Evolutionary conservation across 23 red algal species (phyloP), one percentile per base, ranked within the genome.

Genomic region (Agarophyton chilense): DNA sequence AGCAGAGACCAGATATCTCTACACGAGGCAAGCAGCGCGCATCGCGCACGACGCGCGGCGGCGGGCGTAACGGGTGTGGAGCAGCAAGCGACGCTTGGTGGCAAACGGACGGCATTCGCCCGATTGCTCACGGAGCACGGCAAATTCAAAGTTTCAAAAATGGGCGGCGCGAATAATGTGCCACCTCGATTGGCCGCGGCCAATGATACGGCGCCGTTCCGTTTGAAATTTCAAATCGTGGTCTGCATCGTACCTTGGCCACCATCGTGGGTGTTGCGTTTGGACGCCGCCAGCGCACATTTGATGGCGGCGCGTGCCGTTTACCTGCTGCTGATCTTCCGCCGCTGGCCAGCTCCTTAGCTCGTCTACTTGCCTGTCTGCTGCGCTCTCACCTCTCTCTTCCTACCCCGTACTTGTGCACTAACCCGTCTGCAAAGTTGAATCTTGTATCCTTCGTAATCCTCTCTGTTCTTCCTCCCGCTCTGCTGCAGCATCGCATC

Each of bases 91-190:
- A 7, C 56, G 21, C 22, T 31, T 7, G 22, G 65, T 34, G 65
- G 5, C 65, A 11, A 72, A 72, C 65, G 65, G 65, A 22, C 65
- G 34, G 65, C 61, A 66, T 10, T 12, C 16, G 34, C 34, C 16
- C n/a, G n/a, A 72, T 42, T 17, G 65, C 16, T 28, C 36, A 44
- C 65, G 39, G 36, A 11, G 39, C 34, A 28, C 65, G 34, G n/a
- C 26, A 6, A 1, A 10, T 72, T 72, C 39, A 44, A 72, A 72
- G 39, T 44, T 72, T 72, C 39, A 44, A 72, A 72, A 67, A 67
- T 26, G 28, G 32, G 31, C 62, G 32, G 26, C 62, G 62, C 62
- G 13, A 67, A 39, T 40, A 4, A 67, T 67, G 12, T 10, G 62
- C 29, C 16, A 38, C 26, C 32, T 12, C 16, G 28, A 13, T 10